Evolutionary conservation across 495 filamentous ascomycete genomes (phyloP).

Genomic region (Bacidia gigantensis): DNA sequence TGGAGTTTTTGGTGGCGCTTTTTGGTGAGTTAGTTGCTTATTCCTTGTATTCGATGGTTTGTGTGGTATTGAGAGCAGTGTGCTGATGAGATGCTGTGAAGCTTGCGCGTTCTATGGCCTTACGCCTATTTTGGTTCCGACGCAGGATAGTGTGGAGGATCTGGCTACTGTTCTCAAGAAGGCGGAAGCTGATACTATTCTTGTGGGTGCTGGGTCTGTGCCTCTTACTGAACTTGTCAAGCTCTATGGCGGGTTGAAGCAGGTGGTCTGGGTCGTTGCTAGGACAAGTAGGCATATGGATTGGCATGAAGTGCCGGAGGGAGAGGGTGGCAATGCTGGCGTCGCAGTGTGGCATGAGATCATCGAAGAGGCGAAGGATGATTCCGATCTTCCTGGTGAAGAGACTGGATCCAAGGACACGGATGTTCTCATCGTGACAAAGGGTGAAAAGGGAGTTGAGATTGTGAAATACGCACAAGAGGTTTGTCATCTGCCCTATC

Average conservation of each 20-base stretch:
- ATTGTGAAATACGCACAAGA: slow-evolving; percentile 63
- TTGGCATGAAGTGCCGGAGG: slow-evolving; percentile 67
- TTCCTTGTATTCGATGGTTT: neutral
- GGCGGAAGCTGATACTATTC: slow-evolving; percentile 60
- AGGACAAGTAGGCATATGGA: slow-evolving; percentile 85
- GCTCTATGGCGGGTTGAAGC: slow-evolving; percentile 52
- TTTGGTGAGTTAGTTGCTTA: slow-evolving; percentile 49
- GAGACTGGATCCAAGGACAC: slow-evolving; percentile 11
- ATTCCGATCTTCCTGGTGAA: slow-evolving; percentile 35
- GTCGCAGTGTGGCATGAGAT: slow-evolving; percentile 83
- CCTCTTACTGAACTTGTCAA: slow-evolving; percentile 61
- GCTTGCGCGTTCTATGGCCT: slow-evolving; percentile 69
- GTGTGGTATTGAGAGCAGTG: neutral
- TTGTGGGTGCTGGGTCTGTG: slow-evolving; percentile 78
- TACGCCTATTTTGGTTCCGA: slow-evolving; percentile 71
- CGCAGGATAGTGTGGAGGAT: slow-evolving; percentile 50
- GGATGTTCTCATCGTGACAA: slow-evolving; percentile 18
- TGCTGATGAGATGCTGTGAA: slow-evolving; percentile 20
- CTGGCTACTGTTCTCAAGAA: slow-evolving; percentile 56
- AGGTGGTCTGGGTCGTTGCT: slow-evolving; percentile 89
- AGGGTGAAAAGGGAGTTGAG: slow-evolving; percentile 35
- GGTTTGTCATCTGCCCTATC: slow-evolving; percentile 22
- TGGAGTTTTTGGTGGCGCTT: slow-evolving; percentile 66
- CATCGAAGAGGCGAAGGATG: slow-evolving; percentile 44
- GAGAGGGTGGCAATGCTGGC: slow-evolving; percentile 53